These are phyloP conservation scores for Leccinum fallax DNA, from an alignment of 1,284 basidiomycete species.

Conservation along the genomic window DNA sequence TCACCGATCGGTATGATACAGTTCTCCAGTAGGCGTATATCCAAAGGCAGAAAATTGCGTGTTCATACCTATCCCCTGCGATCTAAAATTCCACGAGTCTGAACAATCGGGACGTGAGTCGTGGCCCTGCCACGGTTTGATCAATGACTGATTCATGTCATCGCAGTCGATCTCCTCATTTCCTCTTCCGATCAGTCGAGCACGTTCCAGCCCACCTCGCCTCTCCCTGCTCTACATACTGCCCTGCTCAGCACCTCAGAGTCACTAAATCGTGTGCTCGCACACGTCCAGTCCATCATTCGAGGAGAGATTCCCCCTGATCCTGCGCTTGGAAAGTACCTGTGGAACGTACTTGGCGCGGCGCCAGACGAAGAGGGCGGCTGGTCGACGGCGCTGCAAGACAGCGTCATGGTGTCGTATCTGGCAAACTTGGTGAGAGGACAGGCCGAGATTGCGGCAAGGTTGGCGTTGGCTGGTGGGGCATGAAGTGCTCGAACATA, in stretches of 20 bases:
- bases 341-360: constrained; percentile 86
- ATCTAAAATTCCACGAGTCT: constrained; percentile 78
- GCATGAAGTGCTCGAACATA: constrained; percentile 18
- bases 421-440: constrained; percentile 92
- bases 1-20: constrained; percentile 34
- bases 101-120: constrained; percentile 85
- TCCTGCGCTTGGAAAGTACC: constrained; percentile 86
- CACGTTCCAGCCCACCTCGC: constrained; percentile 17
- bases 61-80: constrained; percentile 86
- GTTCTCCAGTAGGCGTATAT: constrained; percentile 82
- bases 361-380: constrained; percentile 70
- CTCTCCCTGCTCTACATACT: constrained; percentile 29
- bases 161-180: constrained; percentile 75
- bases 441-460: constrained; percentile 91
- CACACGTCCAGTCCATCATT: constrained; percentile 86
- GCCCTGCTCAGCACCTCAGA: constrained; percentile 40
- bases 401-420: constrained; percentile 94
- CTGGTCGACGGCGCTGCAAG: constrained; percentile 80
- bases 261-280: constrained; percentile 85
- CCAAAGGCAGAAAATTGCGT: constrained; percentile 92
- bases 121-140: not conserved
- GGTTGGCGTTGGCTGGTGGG: constrained; percentile 75
- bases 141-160: constrained; percentile 11
- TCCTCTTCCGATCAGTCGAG: constrained; percentile 39
- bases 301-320: constrained; percentile 82